These are phyloP conservation scores for Didymella glomerata DNA, from an alignment of 2,329 filamentous ascomycete species.

Conservation along the genomic window DNA sequence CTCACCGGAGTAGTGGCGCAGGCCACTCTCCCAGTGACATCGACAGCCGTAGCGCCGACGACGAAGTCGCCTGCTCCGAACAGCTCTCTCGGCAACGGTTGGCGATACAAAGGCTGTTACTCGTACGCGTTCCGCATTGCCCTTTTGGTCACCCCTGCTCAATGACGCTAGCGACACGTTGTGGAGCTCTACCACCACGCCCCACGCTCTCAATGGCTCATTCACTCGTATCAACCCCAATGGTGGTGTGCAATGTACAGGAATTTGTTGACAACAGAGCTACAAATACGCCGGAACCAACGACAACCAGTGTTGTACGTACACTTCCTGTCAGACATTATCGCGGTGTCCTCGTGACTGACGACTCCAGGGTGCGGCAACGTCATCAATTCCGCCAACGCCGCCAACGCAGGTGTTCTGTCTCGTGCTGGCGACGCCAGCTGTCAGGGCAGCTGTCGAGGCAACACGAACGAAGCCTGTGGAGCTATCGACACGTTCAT, in stretches of 20 bases:
- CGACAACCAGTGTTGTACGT: constrained; percentile 31
- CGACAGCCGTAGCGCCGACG: too few species aligned
- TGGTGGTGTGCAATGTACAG: constrained; percentile 17
- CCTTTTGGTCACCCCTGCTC: neutral
- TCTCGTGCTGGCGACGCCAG: neutral
- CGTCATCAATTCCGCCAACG: constrained; percentile 9
- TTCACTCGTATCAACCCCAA: constrained; percentile 9
- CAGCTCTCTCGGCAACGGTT: constrained; percentile 16
- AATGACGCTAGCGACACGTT: constrained; percentile 1
- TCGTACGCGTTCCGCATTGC: constrained; percentile 6
- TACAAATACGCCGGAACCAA: constrained; percentile 26
- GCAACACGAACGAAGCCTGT: constrained; percentile 13
- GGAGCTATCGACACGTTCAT: constrained; percentile 7
- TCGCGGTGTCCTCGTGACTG: too few species aligned
- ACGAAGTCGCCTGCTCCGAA: constrained; percentile 11
- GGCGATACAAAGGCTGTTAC: constrained; percentile 32
- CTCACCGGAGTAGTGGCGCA: constrained; percentile 16
- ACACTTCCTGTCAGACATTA: too few species aligned
- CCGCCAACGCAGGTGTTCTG: neutral
- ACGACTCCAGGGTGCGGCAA: constrained; percentile 6
- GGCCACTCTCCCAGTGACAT: too few species aligned
- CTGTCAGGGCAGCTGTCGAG: constrained; percentile 3
- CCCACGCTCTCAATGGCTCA: constrained; percentile 20
- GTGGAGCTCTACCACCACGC: neutral
- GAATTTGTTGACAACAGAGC: constrained; percentile 4